Conservation (phyloP, 805 yeast genomes). For the Metschnikowia sp. region DNA sequence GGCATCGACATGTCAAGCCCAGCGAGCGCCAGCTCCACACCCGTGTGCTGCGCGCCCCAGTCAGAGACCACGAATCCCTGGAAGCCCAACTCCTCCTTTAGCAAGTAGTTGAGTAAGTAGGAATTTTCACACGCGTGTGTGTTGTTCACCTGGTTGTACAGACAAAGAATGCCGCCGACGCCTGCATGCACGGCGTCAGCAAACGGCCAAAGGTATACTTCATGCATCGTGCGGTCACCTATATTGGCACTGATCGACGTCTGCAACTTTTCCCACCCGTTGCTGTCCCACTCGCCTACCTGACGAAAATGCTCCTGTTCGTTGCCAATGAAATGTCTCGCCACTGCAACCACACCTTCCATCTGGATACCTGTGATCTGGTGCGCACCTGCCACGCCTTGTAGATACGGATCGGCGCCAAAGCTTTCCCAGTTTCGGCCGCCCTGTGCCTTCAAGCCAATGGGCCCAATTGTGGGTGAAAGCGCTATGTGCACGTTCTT, state of each 20-base stretch:
- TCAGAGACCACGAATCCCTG: slow-evolving; percentile 67
- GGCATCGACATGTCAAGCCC: slow-evolving; percentile 71
- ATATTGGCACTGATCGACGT: slow-evolving; percentile 50
- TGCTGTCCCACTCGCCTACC: slow-evolving; percentile 45
- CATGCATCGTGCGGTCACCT: slow-evolving; percentile 61
- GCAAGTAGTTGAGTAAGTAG: slow-evolving; percentile 48
- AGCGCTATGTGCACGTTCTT: slow-evolving; percentile 56
- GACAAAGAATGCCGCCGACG: slow-evolving; percentile 59
- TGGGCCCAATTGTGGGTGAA: slow-evolving; percentile 60
- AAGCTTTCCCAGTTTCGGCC: slow-evolving; percentile 67
- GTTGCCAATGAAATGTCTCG: slow-evolving; percentile 56
- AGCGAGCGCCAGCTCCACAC: slow-evolving; percentile 52
- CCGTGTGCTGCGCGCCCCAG: slow-evolving; percentile 64
- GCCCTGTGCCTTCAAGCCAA: slow-evolving; percentile 59
- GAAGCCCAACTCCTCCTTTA: slow-evolving; percentile 61
- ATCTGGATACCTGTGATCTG: slow-evolving; percentile 55
- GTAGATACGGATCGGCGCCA: slow-evolving; percentile 59
- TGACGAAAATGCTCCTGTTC: slow-evolving; percentile 63
- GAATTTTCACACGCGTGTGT: slow-evolving; percentile 60
- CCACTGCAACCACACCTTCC: slow-evolving; percentile 55
- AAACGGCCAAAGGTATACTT: slow-evolving; percentile 63
- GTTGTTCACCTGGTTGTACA: slow-evolving; percentile 55
- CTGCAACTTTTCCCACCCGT: slow-evolving; percentile 42
- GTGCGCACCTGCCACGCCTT: slow-evolving; percentile 51
- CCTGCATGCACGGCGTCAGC: slow-evolving; percentile 61